Base-by-base conservation (phyloP, 2,329 filamentous ascomycete species). In the Mycosphaerella arachidis region DNA sequence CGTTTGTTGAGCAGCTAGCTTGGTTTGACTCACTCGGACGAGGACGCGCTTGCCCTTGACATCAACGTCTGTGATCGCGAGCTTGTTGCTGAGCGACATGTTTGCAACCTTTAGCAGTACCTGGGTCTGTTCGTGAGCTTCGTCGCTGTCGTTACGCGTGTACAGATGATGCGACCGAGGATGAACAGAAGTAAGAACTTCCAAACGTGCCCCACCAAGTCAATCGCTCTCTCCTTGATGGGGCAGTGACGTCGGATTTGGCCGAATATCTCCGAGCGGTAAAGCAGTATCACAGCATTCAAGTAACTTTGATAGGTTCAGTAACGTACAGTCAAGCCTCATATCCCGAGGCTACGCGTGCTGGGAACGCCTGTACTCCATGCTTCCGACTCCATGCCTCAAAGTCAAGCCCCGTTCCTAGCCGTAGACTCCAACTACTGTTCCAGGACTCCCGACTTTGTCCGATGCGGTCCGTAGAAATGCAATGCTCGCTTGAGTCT, bases 41-140 rank as follows among this genome's bases (percentile, higher is more conserved):
- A 99, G 85, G 78, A 97, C 94, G 73, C 92, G 87, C 87, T 99
- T 99, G 86, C 84, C 93, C 86, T 96, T 96, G 79, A 99, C 84
- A 80, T 99, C 92, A 73, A 96, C 88, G 75, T 99, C 93, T 68
- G 87, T 90, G 79, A 99, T 97, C 70, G 92, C 90, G 72, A 99
- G 90, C 86, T 99, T 99, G 86, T 87, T 97, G 72, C 92, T 90
- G 76, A 99, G 91, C 87, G 94, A 97, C 94, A 99, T 99, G 63
- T 72, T 86, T 59, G 63, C 48, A 55, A 37, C 48, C 31, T 46
- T 29, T 30, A 29, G 40, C 8, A 35, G 37, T 52, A 29, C 58
- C 13, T 27, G 27, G 24, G 27, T 40, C 30, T 43, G 55, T 18
- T 31, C 33, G 55, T 52, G 7, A 50, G 30, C 24, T 37, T 46